phyloP scores from a whole-genome alignment of 345 rosid species.

The Bruguiera parviflora region DNA sequence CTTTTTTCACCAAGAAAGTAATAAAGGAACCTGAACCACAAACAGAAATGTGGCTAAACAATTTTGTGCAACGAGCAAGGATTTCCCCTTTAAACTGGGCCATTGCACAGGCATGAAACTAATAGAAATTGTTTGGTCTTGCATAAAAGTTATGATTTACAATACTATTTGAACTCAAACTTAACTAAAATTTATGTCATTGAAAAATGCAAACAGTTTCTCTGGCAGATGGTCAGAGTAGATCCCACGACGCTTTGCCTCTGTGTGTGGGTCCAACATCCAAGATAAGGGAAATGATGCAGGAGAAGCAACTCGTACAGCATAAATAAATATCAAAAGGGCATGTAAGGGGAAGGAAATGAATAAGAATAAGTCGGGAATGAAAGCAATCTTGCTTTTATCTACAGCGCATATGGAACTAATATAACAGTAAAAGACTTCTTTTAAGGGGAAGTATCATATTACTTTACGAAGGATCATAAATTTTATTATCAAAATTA shows the following conservation, averaged over 20 bases:
- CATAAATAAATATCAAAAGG: neutral
- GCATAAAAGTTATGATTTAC: neutral
- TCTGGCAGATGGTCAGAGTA: neutral
- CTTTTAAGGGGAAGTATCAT: conserved; percentile 10
- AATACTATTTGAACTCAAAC: neutral
- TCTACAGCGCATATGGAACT: conserved; percentile 3
- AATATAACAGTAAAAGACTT: conserved; percentile 12
- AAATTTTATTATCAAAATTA: too few species aligned
- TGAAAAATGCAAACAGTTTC: neutral
- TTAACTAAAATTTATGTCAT: neutral
- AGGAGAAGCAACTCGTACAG: neutral
- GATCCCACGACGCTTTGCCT: neutral
- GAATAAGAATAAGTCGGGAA: too few species aligned
- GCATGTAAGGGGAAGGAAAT: neutral
- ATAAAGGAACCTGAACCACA: neutral
- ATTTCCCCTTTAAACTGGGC: neutral
- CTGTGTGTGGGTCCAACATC: neutral
- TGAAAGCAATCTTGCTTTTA: neutral
- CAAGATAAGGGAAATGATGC: neutral
- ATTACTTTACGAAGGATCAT: conserved; percentile 73
- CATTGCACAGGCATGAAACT: neutral
- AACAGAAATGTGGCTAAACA: neutral
- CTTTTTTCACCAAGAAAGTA: neutral
- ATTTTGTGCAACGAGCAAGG: neutral
- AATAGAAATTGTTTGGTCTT: neutral